phyloP scores from a whole-genome alignment of 495 filamentous ascomycete species.

The Clohesyomyces aquaticus region DNA sequence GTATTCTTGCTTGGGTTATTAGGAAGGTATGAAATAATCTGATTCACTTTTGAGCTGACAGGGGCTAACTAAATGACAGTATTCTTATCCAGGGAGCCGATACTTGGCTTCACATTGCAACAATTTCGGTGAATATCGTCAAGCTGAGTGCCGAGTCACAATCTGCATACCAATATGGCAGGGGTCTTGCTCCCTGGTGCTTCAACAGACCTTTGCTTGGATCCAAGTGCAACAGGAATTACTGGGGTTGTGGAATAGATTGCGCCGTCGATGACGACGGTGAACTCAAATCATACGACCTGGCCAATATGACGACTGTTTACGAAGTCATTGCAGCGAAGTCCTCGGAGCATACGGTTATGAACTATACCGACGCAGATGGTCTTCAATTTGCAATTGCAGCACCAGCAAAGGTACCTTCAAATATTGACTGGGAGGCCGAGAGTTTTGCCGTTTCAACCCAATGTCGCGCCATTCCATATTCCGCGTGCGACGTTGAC shows the following conservation, averaged over 20 bases:
- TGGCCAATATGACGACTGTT: background rate
- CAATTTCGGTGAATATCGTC: constrained; percentile 3
- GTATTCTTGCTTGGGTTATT: background rate
- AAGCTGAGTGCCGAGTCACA: background rate
- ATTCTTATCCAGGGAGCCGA: constrained; percentile 21
- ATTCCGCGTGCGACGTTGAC: background rate
- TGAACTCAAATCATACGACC: background rate
- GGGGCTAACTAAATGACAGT: background rate
- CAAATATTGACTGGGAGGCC: constrained; percentile 10
- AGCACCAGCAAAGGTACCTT: constrained; percentile 1
- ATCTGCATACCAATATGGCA: background rate
- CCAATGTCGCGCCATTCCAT: constrained; percentile 9
- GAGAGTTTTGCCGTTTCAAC: constrained; percentile 20
- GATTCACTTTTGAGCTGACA: too few relatives aligned
- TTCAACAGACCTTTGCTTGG: background rate
- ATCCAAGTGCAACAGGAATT: constrained; percentile 6
- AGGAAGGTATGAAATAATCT: background rate
- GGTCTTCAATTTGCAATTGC: constrained; percentile 4
- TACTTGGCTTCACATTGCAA: constrained; percentile 20
- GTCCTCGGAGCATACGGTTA: background rate
- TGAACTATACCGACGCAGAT: constrained; percentile 17
- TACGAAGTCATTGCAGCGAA: background rate
- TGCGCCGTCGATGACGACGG: background rate
- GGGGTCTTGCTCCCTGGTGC: constrained; percentile 23
- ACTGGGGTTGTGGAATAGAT: constrained; percentile 23